Base-by-base conservation (phyloP, 1,284 basidiomycete species). In the Naganishia liquefaciens region DNA sequence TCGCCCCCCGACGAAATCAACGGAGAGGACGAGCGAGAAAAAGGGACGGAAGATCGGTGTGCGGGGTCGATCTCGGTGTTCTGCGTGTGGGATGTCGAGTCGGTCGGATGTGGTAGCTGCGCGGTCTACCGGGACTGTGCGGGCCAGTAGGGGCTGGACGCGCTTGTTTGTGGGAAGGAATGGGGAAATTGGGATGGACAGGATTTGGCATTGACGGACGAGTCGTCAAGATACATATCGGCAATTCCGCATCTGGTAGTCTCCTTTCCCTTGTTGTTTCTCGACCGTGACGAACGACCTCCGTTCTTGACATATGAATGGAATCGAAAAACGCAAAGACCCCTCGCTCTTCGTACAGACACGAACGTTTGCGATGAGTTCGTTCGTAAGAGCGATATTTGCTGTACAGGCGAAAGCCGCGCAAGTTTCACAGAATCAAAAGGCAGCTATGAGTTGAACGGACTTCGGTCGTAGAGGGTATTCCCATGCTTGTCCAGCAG, bases 261-360 rank as follows among this genome's bases (percentile, higher is more conserved):
- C 15, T 37, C 28, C 25, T 47, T 60, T 23, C 23, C 40, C 50
- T 60, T 46, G 46, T 60, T 50, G 57, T 60, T 50, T 39, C 30
- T 30, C 37, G 25, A 60, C 30, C 57, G 57, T 60, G 46, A 60
- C 57, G 57, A 60, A 60, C 28, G 57, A 60, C 33, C 49, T 60
- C 40, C 57, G 47, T 60, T 60, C 57, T 39, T 21, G 46, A 60
- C 37, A 60, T 60, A 60, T 60, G 57, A 50, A 60, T 60, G 57
- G 57, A 60, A 60, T 60, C 49, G 57, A 60, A 60, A 60, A 60
- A 60, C 57, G 57, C 57, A 37, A 37, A 37, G 33, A n/a, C n/a
- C n/a, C n/a, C n/a, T n/a, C n/a, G n/a, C n/a, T n/a, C n/a, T n/a
- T n/a, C n/a, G n/a, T n/a, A n/a, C n/a, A n/a, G n/a, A n/a, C n/a